A percentile compares a stretch with the other conserved stretches of the same genome.
Conservation (phyloP, 192 early-diverging fungal genomes). For the Rhizophagus clarus region DNA sequence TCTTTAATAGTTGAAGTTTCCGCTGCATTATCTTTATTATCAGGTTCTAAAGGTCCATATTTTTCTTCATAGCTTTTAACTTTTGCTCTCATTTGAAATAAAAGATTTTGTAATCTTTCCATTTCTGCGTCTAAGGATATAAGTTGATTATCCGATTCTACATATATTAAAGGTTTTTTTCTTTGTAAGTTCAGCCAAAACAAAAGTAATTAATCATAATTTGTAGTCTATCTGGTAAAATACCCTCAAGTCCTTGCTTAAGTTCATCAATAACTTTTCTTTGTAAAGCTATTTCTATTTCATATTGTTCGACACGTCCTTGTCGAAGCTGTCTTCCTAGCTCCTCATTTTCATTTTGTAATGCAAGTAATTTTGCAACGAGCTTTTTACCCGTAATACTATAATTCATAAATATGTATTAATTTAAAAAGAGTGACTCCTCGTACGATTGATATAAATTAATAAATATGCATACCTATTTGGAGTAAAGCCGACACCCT, state of each 20-base stretch:
- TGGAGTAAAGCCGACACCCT: slow-evolving; percentile 34
- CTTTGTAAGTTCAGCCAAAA: background rate
- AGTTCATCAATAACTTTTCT: slow-evolving; percentile 35
- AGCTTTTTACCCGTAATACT: slow-evolving; percentile 35
- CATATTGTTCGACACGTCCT: slow-evolving; percentile 36
- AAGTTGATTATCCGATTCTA: slow-evolving; percentile 32
- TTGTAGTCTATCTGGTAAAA: background rate
- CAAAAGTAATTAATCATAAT: background rate
- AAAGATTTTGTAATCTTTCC: slow-evolving; percentile 32
- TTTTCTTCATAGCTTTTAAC: slow-evolving; percentile 27
- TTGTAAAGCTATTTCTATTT: slow-evolving; percentile 37
- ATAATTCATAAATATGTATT: background rate
- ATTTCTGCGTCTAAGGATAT: slow-evolving; percentile 31
- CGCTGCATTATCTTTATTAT: background rate
- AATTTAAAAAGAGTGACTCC: background rate
- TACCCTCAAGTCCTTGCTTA: slow-evolving; percentile 33
- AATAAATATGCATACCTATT: slow-evolving; percentile 23
- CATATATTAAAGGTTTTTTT: background rate
- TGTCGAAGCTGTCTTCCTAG: slow-evolving; percentile 37
- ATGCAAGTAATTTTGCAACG: slow-evolving; percentile 30
- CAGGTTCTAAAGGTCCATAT: background rate
- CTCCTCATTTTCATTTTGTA: slow-evolving; percentile 38
- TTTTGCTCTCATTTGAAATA: slow-evolving; percentile 24
- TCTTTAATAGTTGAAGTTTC: background rate
- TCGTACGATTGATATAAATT: background rate